These are phyloP conservation scores for Phytophthora meadii DNA, from an alignment of 352 stramenopile species.

Conservation along the genomic window DNA sequence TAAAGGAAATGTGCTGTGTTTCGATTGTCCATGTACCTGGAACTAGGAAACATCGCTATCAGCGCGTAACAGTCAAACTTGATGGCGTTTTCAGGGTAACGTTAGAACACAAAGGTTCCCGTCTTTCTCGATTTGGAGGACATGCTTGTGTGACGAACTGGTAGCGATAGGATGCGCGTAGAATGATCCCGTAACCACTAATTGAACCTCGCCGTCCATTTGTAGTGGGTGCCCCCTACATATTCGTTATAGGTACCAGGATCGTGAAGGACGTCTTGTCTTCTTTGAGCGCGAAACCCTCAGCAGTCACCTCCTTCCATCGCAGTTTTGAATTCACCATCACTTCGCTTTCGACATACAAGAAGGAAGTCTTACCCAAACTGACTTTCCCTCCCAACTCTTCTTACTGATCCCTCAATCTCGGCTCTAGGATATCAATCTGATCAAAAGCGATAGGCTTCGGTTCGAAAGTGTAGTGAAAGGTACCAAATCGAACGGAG, in stretches of 20 bases:
- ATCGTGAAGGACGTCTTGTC: too few relatives aligned
- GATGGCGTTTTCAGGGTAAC: not conserved
- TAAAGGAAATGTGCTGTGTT: not conserved
- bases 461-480: constrained; percentile 15
- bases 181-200: not conserved
- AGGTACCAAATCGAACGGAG: not conserved
- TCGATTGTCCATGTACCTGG: not conserved
- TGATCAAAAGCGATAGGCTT: constrained; percentile 9
- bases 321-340: not conserved
- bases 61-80: not conserved
- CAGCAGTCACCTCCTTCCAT: not conserved
- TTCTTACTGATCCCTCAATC: constrained; percentile 25
- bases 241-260: too few relatives aligned
- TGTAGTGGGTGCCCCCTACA: not conserved
- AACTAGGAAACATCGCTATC: not conserved
- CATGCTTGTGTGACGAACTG: too few relatives aligned
- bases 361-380: not conserved
- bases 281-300: not conserved
- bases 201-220: not conserved
- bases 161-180: too few relatives aligned
- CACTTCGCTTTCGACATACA: not conserved
- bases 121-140: not conserved
- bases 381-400: not conserved
- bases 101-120: not conserved
- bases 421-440: constrained; percentile 27